Evolutionary conservation across 768 basidiomycete genomes (phyloP).

Genomic region (Lactifluus hygrophoroides): DNA sequence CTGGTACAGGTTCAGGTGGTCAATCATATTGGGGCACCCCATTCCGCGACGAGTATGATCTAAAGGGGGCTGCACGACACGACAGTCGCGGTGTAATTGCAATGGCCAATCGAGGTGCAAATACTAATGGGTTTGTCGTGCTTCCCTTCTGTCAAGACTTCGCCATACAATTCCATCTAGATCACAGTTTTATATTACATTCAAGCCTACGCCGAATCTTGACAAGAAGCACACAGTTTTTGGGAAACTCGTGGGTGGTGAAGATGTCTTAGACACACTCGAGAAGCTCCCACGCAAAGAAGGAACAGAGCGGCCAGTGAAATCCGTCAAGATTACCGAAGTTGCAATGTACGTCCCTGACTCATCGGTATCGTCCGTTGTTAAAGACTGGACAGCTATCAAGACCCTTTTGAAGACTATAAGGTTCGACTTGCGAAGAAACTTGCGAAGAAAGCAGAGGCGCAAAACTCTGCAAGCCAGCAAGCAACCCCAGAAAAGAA

Average conservation of each 20-base stretch:
- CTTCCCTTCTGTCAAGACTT: not conserved
- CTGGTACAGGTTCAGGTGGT: constrained; percentile 91
- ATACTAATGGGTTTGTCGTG: constrained; percentile 66
- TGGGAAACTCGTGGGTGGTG: constrained; percentile 93
- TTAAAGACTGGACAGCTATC: constrained; percentile 45
- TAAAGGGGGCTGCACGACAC: constrained; percentile 83
- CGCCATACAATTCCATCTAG: constrained; percentile 30
- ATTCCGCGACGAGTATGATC: constrained; percentile 88
- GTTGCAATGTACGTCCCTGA: constrained; percentile 62
- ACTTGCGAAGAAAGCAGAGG: constrained; percentile 49
- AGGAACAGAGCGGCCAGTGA: constrained; percentile 81
- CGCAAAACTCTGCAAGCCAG: constrained; percentile 28
- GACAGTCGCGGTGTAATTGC: constrained; percentile 77
- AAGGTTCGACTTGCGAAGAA: constrained; percentile 76
- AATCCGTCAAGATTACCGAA: constrained; percentile 77
- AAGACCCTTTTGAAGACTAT: constrained; percentile 94
- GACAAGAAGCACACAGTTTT: constrained; percentile 96
- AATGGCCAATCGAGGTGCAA: constrained; percentile 94
- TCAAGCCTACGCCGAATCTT: constrained; percentile 72
- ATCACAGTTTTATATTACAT: constrained; percentile 92
- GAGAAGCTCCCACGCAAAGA: constrained; percentile 76
- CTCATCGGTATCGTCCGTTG: not conserved
- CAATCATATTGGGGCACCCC: constrained; percentile 91
- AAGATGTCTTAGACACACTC: constrained; percentile 77
- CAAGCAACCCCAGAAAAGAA: constrained; percentile 36